phyloP scores from a whole-genome alignment of 345 rosid species.

The Hypericum androsaemum region DNA sequence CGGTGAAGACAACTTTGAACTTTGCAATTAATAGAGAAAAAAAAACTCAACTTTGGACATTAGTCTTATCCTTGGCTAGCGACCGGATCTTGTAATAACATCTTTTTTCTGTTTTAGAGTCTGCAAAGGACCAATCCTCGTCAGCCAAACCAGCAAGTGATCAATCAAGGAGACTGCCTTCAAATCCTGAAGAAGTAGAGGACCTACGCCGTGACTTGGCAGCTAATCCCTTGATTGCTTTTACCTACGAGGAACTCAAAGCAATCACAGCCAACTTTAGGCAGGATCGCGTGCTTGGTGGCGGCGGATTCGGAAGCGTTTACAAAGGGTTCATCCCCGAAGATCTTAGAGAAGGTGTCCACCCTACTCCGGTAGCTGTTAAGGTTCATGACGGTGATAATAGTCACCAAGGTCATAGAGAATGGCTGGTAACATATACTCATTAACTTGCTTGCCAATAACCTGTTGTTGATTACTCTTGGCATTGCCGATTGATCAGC shows the following conservation, averaged over 20 bases:
- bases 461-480: not conserved
- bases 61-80: too few species aligned
- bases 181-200: constrained; percentile 94
- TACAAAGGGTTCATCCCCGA: constrained; percentile 72
- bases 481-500: not conserved
- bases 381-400: constrained; percentile 94
- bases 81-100: too few species aligned
- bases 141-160: constrained; percentile 30
- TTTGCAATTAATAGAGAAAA: too few species aligned
- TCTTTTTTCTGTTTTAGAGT: constrained; percentile 18
- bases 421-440: constrained; percentile 75
- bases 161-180: constrained; percentile 47
- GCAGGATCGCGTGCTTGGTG: constrained; percentile 87
- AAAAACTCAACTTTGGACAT: too few species aligned
- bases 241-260: constrained; percentile 66
- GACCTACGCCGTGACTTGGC: constrained; percentile 72
- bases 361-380: constrained; percentile 73
- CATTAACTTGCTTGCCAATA: not conserved
- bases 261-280: constrained; percentile 70
- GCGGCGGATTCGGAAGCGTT: constrained; percentile 95
- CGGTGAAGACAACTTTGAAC: too few species aligned
- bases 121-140: constrained; percentile 48
- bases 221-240: constrained; percentile 75
- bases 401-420: constrained; percentile 89
- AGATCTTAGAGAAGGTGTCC: constrained; percentile 51